Evolutionary conservation across 2,329 filamentous ascomycete species (phyloP).

Genomic region (Scedosporium dehoogii): DNA sequence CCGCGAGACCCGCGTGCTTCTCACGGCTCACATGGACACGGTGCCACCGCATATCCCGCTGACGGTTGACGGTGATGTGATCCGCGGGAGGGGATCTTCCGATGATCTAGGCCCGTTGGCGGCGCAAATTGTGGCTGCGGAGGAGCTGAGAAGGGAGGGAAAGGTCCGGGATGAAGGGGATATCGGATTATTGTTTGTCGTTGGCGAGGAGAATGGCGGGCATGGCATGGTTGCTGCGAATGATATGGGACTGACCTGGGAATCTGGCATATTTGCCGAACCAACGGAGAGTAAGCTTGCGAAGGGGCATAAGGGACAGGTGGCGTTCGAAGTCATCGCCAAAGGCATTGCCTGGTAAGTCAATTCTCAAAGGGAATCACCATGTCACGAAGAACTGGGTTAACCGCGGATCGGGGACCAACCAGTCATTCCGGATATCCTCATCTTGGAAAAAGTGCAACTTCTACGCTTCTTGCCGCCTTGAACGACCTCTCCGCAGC

Average conservation of each 20-base stretch:
- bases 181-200: slow-evolving; percentile 55
- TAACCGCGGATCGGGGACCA: neutral
- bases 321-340: slow-evolving; percentile 57
- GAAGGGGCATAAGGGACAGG: slow-evolving; percentile 81
- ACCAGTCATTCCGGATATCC: slow-evolving; percentile 82
- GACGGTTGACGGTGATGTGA: slow-evolving; percentile 41
- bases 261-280: slow-evolving; percentile 81
- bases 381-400: neutral
- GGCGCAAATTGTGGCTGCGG: slow-evolving; percentile 60
- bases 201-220: slow-evolving; percentile 75
- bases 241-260: slow-evolving; percentile 29
- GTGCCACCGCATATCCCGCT: slow-evolving; percentile 68
- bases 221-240: slow-evolving; percentile 59
- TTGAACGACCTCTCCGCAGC: slow-evolving; percentile 20
- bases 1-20: slow-evolving; percentile 39
- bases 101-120: slow-evolving; percentile 64
- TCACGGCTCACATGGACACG: slow-evolving; percentile 75
- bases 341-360: slow-evolving; percentile 54
- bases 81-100: slow-evolving; percentile 65
- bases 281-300: slow-evolving; percentile 84
- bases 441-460: slow-evolving; percentile 59
- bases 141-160: slow-evolving; percentile 36
- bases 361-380: slow-evolving; percentile 12
- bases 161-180: slow-evolving; percentile 37
- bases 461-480: slow-evolving; percentile 19